Evolutionary conservation across 2,329 filamentous ascomycete species (phyloP).

Genomic region (Leptoxyphium fumago): DNA sequence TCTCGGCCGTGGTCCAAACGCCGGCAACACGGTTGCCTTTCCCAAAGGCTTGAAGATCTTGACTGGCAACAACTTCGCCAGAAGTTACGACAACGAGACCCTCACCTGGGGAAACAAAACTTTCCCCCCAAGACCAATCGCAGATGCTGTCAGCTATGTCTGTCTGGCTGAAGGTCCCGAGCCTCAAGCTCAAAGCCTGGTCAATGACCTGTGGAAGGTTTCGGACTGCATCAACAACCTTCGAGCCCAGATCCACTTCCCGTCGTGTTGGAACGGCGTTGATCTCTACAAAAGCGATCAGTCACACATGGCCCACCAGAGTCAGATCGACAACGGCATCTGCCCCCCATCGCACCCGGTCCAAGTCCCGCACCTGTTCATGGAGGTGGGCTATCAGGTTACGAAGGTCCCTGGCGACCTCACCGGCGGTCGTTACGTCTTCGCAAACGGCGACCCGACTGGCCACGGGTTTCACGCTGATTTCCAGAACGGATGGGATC

Average conservation of each 20-base stretch:
- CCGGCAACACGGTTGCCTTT: constrained; percentile 54
- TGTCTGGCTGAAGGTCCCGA: constrained; percentile 37
- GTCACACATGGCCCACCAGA: constrained; percentile 27
- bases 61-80: constrained; percentile 45
- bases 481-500: constrained; percentile 37
- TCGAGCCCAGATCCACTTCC: constrained; percentile 24
- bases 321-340: constrained; percentile 25
- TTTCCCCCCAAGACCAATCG: constrained; percentile 29
- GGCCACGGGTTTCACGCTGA: constrained; percentile 42
- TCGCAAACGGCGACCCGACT: constrained; percentile 33
- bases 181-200: constrained; percentile 36
- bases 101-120: constrained; percentile 22
- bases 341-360: constrained; percentile 26
- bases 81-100: constrained; percentile 28
- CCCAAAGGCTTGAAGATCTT: constrained; percentile 58
- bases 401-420: constrained; percentile 20
- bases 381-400: constrained; percentile 24
- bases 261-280: constrained; percentile 23
- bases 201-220: constrained; percentile 24
- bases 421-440: constrained; percentile 28
- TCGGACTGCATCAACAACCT: constrained; percentile 45
- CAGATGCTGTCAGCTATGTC: constrained; percentile 34
- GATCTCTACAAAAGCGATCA: constrained; percentile 25
- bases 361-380: constrained; percentile 27
- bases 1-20: constrained; percentile 31